Percentiles rank a stretch among this genome's conserved stretches.
Evolutionary conservation across 441 rosid genomes (phyloP).

Genomic region (Capsella rubella): DNA sequence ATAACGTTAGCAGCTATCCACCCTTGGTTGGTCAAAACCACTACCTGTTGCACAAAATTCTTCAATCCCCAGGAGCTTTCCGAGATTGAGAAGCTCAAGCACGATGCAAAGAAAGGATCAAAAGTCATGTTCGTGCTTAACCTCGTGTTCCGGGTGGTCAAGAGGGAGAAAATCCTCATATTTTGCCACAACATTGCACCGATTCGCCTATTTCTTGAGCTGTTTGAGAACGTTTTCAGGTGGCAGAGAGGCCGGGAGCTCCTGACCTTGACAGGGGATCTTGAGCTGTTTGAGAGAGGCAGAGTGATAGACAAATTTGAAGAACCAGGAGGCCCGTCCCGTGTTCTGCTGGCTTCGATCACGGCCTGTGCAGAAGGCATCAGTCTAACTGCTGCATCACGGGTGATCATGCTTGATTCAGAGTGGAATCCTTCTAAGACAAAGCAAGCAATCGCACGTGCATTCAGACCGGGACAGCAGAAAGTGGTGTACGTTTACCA

Average conservation of each 20-base stretch:
- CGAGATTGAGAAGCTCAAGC: constrained; percentile 63
- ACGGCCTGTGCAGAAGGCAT: constrained; percentile 96
- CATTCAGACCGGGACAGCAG: constrained; percentile 93
- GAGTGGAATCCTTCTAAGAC: constrained; percentile 99
- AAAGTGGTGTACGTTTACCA: constrained; percentile 92
- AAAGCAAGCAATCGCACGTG: constrained; percentile 96
- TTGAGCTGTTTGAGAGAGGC: constrained; percentile 90
- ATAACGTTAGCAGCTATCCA: constrained; percentile 91
- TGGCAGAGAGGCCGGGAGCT: constrained; percentile 86
- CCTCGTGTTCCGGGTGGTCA: constrained; percentile 75
- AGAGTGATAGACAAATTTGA: constrained; percentile 86
- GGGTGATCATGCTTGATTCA: constrained; percentile 84
- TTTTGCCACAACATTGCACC: constrained; percentile 99
- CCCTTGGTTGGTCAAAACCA: constrained; percentile 79
- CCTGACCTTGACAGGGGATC: constrained; percentile 78
- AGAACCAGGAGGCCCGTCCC: constrained; percentile 70
- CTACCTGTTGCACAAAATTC: constrained; percentile 70
- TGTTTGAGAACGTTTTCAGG: constrained; percentile 71
- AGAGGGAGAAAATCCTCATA: constrained; percentile 77
- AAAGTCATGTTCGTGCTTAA: constrained; percentile 93
- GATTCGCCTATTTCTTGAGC: constrained; percentile 62
- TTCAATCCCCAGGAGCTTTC: constrained; percentile 53
- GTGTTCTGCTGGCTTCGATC: constrained; percentile 79
- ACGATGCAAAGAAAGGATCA: constrained; percentile 74
- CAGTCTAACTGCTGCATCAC: constrained; percentile 93